These are phyloP conservation scores for Venustampulla echinocandica DNA, from an alignment of 495 filamentous ascomycete species.

Conservation along the genomic window DNA sequence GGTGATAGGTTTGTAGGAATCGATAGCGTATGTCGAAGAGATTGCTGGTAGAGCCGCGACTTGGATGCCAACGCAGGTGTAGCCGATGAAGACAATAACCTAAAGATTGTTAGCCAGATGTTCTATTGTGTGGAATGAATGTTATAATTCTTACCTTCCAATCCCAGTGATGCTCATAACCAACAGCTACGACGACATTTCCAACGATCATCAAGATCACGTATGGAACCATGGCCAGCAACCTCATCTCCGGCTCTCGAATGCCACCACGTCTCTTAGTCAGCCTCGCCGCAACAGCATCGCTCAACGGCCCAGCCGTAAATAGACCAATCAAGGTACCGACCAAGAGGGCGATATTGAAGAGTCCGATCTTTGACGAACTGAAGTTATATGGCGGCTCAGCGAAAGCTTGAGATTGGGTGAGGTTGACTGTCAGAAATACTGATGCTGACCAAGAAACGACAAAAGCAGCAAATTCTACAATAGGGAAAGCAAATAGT, in stretches of 20 bases:
- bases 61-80: conserved; percentile 42
- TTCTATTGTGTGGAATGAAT: background rate
- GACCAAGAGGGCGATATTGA: conserved; percentile 38
- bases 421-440: conserved; percentile 54
- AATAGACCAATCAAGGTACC: conserved; percentile 40
- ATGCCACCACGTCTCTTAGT: conserved; percentile 44
- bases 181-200: conserved; percentile 51
- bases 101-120: conserved; percentile 35
- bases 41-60: conserved; percentile 49
- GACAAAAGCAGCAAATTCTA: conserved; percentile 54
- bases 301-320: conserved; percentile 41
- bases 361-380: conserved; percentile 33
- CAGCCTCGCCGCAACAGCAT: conserved; percentile 40
- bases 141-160: conserved; percentile 37
- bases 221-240: conserved; percentile 49
- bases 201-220: conserved; percentile 51
- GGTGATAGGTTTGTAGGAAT: conserved; percentile 45
- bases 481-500: conserved; percentile 52
- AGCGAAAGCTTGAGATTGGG: conserved; percentile 51
- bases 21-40: conserved; percentile 45
- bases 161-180: conserved; percentile 48
- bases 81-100: conserved; percentile 37
- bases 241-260: conserved; percentile 47
- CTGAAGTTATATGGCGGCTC: conserved; percentile 52
- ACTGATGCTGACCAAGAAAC: conserved; percentile 52